Evolutionary conservation across 345 rosid genomes (phyloP).

Genomic region (Cardamine chenopodiifolia): DNA sequence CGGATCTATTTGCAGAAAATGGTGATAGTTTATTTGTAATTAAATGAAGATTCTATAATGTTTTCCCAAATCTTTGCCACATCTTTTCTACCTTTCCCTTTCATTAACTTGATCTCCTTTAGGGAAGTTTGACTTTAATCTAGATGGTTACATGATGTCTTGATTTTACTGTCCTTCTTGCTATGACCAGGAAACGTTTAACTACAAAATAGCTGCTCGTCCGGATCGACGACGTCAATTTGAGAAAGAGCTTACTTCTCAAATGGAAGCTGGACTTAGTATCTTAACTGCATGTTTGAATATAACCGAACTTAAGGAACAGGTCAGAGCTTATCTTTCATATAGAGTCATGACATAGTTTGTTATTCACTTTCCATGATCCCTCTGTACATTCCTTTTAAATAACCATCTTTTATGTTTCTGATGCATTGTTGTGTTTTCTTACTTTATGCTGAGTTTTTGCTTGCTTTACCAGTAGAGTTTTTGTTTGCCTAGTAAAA

Average conservation of each 20-base stretch:
- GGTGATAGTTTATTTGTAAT: not conserved
- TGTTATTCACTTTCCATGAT: conserved; percentile 21
- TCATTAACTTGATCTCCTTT: conserved; percentile 1
- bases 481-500: conserved; percentile 19
- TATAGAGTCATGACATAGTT: conserved; percentile 9
- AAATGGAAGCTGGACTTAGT: conserved; percentile 79
- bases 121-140: conserved; percentile 13
- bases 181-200: conserved; percentile 75
- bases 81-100: conserved; percentile 5
- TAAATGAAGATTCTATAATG: not conserved
- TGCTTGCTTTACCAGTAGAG: conserved; percentile 1
- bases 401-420: not conserved
- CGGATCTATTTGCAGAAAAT: not conserved
- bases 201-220: conserved; percentile 98
- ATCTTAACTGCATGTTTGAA: conserved; percentile 81
- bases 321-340: conserved; percentile 53
- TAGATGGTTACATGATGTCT: conserved; percentile 12
- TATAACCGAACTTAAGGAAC: conserved; percentile 83
- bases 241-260: conserved; percentile 85
- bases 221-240: conserved; percentile 95
- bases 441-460: not conserved
- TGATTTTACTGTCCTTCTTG: conserved; percentile 24
- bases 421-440: not conserved
- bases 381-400: not conserved
- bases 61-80: not conserved